A percentile compares a stretch with the other conserved stretches of the same genome.
Conservation (phyloP, 2,329 filamentous ascomycete genomes). For the Phaeosphaeria sp. region DNA sequence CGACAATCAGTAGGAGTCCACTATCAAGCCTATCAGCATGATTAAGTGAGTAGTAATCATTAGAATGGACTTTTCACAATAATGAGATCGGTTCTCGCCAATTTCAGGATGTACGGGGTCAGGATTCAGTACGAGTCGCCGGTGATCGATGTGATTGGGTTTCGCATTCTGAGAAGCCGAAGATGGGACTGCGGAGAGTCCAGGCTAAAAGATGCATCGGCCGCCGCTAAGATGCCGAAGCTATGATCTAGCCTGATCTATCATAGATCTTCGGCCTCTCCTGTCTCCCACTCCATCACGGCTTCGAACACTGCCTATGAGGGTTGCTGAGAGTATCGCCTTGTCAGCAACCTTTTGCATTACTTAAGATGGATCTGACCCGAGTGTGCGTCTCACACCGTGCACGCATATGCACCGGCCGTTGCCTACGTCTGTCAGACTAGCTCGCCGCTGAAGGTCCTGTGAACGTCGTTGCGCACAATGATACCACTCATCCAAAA, state of each 20-base stretch:
- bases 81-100: too few relatives aligned
- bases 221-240: neutral
- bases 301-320: neutral
- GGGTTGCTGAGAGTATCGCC: neutral
- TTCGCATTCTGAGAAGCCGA: neutral
- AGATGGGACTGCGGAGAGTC: neutral
- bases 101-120: too few relatives aligned
- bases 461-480: slow-evolving; percentile 2
- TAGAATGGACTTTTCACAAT: too few relatives aligned
- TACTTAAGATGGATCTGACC: neutral
- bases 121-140: too few relatives aligned
- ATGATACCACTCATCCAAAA: slow-evolving; percentile 17
- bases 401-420: slow-evolving; percentile 3
- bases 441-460: neutral
- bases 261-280: neutral
- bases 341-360: neutral
- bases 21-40: too few relatives aligned
- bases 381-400: neutral
- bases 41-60: too few relatives aligned
- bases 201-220: neutral
- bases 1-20: too few relatives aligned
- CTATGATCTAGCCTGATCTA: neutral
- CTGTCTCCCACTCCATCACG: neutral
- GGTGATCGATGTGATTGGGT: too few relatives aligned
- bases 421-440: slow-evolving; percentile 4